Evolutionary conservation across 129 eudicot species (phyloP).

Genomic region (Gnaphalium uliginosum): DNA sequence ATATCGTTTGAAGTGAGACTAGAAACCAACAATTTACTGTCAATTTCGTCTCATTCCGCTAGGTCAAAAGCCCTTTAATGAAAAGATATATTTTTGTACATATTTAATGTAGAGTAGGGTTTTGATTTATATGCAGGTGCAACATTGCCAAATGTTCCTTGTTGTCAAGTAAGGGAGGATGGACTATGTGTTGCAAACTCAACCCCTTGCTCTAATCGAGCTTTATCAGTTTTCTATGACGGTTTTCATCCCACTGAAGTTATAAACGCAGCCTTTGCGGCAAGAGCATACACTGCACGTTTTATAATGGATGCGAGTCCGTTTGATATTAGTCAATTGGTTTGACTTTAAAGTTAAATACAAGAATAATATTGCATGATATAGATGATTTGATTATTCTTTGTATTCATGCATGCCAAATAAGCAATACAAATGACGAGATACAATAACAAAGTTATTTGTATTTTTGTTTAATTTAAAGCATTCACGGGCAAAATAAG

Average conservation of each 20-base stretch:
- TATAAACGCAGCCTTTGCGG: conserved; percentile 20
- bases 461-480: background rate
- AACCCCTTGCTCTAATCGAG: conserved; percentile 3
- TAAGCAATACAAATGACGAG: background rate
- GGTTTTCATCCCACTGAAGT: conserved; percentile 37
- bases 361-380: background rate
- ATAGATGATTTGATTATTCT: background rate
- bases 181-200: conserved; percentile 28
- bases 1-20: no score
- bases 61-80: no score
- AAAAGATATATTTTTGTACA: no score
- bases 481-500: background rate
- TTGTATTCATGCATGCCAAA: background rate
- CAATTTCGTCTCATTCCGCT: no score
- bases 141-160: conserved; percentile 13
- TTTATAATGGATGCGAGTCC: conserved; percentile 29
- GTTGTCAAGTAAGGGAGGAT: conserved; percentile 26
- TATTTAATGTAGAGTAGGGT: no score
- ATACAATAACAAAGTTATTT: no score
- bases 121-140: conserved; percentile 5
- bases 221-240: conserved; percentile 21
- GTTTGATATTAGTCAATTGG: conserved; percentile 24
- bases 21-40: no score
- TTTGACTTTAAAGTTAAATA: conserved; percentile 3
- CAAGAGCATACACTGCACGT: conserved; percentile 30